Evolutionary conservation across 352 stramenopile species (phyloP).

Genomic region (Phytopythium chamaehyphon): DNA sequence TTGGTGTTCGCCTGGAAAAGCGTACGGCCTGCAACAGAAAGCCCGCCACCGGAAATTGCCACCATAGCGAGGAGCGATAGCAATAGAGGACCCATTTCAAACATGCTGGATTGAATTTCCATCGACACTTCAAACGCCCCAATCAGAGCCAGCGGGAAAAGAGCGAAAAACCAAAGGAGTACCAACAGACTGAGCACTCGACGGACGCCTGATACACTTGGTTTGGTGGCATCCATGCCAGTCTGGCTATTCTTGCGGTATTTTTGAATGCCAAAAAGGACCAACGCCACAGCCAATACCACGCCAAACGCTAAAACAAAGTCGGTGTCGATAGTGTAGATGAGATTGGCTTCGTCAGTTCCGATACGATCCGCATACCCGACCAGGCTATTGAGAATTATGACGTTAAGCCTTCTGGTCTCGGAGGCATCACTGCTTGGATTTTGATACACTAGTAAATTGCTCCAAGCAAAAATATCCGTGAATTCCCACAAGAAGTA

Average conservation of each 20-base stretch:
- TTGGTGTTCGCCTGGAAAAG: conserved; percentile 29
- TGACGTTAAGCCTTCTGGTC: conserved; percentile 29
- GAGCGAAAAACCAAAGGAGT: conserved; percentile 46
- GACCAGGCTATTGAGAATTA: conserved; percentile 42
- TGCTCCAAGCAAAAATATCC: conserved; percentile 57
- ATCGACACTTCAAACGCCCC: conserved; percentile 54
- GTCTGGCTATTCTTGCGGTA: not conserved
- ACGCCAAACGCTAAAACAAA: conserved; percentile 31
- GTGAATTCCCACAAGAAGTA: conserved; percentile 59
- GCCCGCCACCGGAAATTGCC: conserved; percentile 19
- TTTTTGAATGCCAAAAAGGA: not conserved
- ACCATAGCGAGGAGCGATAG: conserved; percentile 29
- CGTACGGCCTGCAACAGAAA: conserved; percentile 25
- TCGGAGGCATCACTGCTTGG: conserved; percentile 7
- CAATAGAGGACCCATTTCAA: conserved; percentile 11
- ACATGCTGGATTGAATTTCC: conserved; percentile 26
- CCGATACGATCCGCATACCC: conserved; percentile 46
- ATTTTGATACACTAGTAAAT: conserved; percentile 32
- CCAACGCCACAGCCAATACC: conserved; percentile 26
- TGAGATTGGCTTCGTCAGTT: conserved; percentile 29
- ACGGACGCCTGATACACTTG: not conserved
- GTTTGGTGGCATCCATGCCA: not conserved
- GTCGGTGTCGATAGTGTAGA: conserved; percentile 19
- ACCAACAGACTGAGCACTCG: conserved; percentile 31
- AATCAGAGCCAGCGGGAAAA: conserved; percentile 46